Base-by-base conservation (phyloP, 306 rosid genomes). In the Ormosia semicastrata region DNA sequence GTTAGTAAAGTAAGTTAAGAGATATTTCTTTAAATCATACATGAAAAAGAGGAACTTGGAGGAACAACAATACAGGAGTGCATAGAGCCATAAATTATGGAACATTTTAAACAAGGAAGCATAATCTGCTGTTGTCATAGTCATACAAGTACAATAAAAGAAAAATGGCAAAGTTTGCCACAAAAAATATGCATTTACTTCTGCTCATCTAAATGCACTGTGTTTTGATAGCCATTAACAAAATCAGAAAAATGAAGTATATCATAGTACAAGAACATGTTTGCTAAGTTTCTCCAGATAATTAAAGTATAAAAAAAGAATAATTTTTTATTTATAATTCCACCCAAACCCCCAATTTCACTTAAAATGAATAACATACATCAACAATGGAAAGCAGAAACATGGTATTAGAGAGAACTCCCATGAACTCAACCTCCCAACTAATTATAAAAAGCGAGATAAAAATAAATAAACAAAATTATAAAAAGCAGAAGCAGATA, bases 81-180 rank as follows among this genome's bases (percentile, higher is more conserved):
- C 66, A 69, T 30, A 24, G 1, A 24, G 24, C 24, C 24, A 24
- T 24, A 70, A 81, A 39, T 46, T 41, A 68, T 1, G 64, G 70
- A 58, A 44, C 59, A 75, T 53, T 14, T 71, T 12, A n/a, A 62
- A 60, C 18, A 37, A 46, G 58, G n/a, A 75, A 74, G 80, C 64
- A 71, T 59, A n/a, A 58, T 37, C 43, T 13, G 69, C 71, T 17
- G 24, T 44, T 54, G 34, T 43, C 52, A 54, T 6, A 29, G 36
- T 9, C 71, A 39, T 4, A 78, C 24, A 24, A 24, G 24, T 24
- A 18, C 15, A 33, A 30, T 15, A 52, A 18, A 9, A 53, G 4
- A 40, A 40, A 81, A 74, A 63, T 29, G 49, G 24, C 66, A 68
- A 50, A 46, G 9, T 57, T 72, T 24, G 66, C 32, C 17, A 18